Evolutionary conservation across 1,139 yeast species (phyloP), one percentile per base, ranked within the genome.

Genomic region (Geotrichum restrictum): DNA sequence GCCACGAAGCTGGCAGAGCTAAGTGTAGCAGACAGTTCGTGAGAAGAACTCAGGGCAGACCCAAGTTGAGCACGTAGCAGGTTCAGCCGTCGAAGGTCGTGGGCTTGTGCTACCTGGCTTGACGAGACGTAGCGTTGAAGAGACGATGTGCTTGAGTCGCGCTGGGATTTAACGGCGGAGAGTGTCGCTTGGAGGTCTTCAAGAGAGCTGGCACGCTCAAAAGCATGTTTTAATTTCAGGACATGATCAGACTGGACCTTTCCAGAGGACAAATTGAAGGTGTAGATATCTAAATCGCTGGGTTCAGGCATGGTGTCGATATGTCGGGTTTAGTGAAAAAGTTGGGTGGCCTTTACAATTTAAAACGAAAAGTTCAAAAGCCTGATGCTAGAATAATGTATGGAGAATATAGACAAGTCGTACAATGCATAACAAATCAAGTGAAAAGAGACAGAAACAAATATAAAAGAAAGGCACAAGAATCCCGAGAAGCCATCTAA

Each of bases 1-100:
- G 95, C 93, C 56, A 83, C 74, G 52, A 77, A 78, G 54, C 85
- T 81, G 0, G 95, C 86, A 33, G 76, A 72, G 6, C 81, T 71
- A 56, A 85, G 75, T 32, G 81, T 72, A 33, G 70, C 68, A 14
- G 76, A 74, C 56, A 86, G 69, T 13, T 78, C 75, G 41, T 74
- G 72, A 10, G 83, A 78, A 27, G 63, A 59, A 24, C 62, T 64
- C 36, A 66, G 57, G 14, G 68, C 67, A 0, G 67, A 59, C 13
- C 64, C 64, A 48, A 69, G 56, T 40, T 67, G 69, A 7, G 68
- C 60, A 18, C 68, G 56, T 21, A 66, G 57, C 22, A 62, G 59
- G 43, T 66, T 68, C n/a, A 68, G 51, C 33, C 64, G 59, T 45
- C 49, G 48, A 4, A 45, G 38, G 7, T 52, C 52, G 27, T 52